Conservation (phyloP, 768 basidiomycete genomes). For the Holtermanniella nyarrowii region DNA sequence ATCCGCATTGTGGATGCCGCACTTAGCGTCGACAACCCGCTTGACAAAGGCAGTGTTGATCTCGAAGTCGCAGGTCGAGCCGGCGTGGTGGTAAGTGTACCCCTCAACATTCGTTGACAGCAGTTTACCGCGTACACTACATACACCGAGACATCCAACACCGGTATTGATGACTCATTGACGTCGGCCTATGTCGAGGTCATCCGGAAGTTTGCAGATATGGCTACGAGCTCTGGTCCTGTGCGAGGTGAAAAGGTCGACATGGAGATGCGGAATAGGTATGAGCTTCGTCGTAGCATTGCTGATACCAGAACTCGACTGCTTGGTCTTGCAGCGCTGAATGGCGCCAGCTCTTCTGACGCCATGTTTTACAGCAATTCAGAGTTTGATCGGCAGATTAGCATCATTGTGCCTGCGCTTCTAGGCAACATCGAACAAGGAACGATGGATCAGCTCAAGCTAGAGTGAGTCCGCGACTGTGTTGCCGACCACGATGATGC, state of each 20-base stretch:
- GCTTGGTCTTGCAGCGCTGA: slow-evolving; percentile 73
- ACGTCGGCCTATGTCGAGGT: slow-evolving; percentile 62
- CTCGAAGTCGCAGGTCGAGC: slow-evolving; percentile 44
- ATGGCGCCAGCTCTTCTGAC: slow-evolving; percentile 71
- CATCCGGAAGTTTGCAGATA: slow-evolving; percentile 54
- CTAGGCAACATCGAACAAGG: slow-evolving; percentile 59
- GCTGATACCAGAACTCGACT: slow-evolving; percentile 56
- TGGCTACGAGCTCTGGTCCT: slow-evolving; percentile 47
- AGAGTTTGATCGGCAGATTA: slow-evolving; percentile 64
- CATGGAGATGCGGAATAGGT: slow-evolving; percentile 67
- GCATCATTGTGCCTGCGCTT: slow-evolving; percentile 60
- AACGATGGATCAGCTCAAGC: slow-evolving; percentile 51
- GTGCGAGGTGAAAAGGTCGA: slow-evolving; percentile 46
- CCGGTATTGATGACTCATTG: slow-evolving; percentile 63
- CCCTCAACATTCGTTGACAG: slow-evolving; percentile 1
- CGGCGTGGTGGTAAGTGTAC: slow-evolving; percentile 61
- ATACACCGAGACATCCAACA: slow-evolving; percentile 73
- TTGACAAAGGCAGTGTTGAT: slow-evolving; percentile 28
- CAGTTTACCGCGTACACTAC: slow-evolving; percentile 88
- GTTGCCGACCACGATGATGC: not conserved
- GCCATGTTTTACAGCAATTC: slow-evolving; percentile 62
- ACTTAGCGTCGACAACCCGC: slow-evolving; percentile 25
- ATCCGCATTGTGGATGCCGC: slow-evolving; percentile 25
- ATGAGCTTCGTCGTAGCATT: slow-evolving; percentile 6
- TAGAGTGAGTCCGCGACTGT: slow-evolving; percentile 50